Evolutionary conservation across 371 early-diverging fungal species (phyloP), one percentile per base, ranked within the genome.

Genomic region (Mortierella sp.): DNA sequence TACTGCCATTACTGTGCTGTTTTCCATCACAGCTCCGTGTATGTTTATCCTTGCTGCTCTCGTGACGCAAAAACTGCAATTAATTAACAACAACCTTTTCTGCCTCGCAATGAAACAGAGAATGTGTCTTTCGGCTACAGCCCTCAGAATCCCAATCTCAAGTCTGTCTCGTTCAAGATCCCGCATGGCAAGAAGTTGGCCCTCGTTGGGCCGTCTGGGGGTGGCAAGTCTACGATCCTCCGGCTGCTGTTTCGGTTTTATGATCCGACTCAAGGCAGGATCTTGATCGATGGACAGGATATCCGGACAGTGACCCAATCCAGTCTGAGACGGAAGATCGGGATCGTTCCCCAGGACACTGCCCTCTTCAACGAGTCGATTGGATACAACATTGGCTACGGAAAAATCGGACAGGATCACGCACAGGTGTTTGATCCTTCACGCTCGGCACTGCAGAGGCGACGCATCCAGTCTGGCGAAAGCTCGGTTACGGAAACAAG

Each of bases 181-280:
- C 94, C 95, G 0, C 89, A 93, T 0, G 97, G 97, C 13, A 88
- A 91, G 37, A 94, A 92, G 0, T 92, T 95, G 10, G 98, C 97
- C 1, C 83, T 98, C 11, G 97, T 97, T 6, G 99, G 99, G 0
- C 95, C 97, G 0, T 92, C 93, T 26, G 99, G 99, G 24, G 94
- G 96, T 76, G 98, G 94, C 24, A 97, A 98, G 87, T 94, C 94
- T 39, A 97, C 98, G 1, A 93, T 97, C 39, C 84, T 97, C 40
- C 92, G 95, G n/a, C 92, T 95, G 40, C 89, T 96, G 43, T 97
- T 95, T 89, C 95, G 96, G 40, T 98, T 98, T 86, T 96, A 96
- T 79, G 96, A 97, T 70, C 92, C 94, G 10, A 85, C 90, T 26
- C 66, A 82, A 2, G 99, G 99, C 31, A 85, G 87, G 29, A 95